Base-by-base conservation (phyloP, 345 rosid genomes). In the Lepidium aucheri region DNA sequence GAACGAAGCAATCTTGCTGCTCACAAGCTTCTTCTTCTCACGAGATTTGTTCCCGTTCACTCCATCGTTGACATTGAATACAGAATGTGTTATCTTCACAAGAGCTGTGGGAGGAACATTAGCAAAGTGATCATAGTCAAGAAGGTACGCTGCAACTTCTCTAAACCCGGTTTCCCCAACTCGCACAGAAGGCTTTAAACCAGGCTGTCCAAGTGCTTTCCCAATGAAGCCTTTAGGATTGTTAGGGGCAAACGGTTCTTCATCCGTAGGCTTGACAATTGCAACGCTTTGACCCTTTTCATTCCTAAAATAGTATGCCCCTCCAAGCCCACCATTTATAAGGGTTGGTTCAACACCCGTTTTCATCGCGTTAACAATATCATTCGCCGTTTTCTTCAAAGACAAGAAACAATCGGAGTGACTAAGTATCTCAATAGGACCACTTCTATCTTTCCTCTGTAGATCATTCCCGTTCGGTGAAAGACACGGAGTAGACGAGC, bases 161-260 rank as follows among this genome's bases (percentile, higher is more conserved):
- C 95, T 76, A 64, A 69, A 82, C 33, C 95, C 89, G 1, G 91
- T 82, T 74, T 85, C 95, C 33, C 95, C 95, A 53, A 88, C 95
- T 49, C 91, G 76, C 10, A 88, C 87, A 9, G 86, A 84, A 40
- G 79, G 86, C 74, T 88, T 85, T 54, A 82, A 46, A 63, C 95
- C 91, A 15, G 86, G 95, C 57, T 81, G 87, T 63, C 95, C 89
- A 57, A 88, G 89, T 24, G 87, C 65, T 72, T 76, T 85, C 46
- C 95, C 95, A 14, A 78, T 68, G 61, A 88, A 88, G 24, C 91
- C 95, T 75, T 88, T 88, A 5, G 95, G 95, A 65, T 88, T 88
- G 74, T 88, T 84, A 41, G 95, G 95, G 9, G 95, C 95, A 81
- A 85, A 85, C 40, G 95, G 91, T 45, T 87, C 94, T 70, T 87